A percentile compares a stretch with the other conserved stretches of the same genome.
phyloP scores from a whole-genome alignment of 805 yeast genomes.

The Schwanniomyces yamadae region DNA sequence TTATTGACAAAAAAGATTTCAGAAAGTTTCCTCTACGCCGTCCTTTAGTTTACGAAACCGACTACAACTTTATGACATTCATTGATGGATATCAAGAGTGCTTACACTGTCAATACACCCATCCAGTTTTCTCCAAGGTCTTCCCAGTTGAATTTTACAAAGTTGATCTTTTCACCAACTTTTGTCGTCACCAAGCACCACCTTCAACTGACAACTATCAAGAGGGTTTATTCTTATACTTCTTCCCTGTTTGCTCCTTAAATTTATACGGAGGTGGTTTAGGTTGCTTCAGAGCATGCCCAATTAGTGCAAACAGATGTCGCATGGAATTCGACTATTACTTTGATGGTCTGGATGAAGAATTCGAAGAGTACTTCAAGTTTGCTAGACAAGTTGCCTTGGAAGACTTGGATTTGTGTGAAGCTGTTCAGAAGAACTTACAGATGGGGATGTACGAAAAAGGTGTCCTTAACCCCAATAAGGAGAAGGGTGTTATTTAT shows the following conservation, averaged over 20 bases:
- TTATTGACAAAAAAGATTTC: neutral
- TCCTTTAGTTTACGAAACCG: constrained; percentile 2
- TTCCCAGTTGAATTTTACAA: neutral
- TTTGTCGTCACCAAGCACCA: constrained; percentile 1
- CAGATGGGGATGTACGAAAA: constrained; percentile 18
- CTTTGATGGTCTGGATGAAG: constrained; percentile 13
- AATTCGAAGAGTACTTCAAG: constrained; percentile 21
- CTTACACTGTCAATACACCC: constrained; percentile 1
- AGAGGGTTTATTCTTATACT: neutral
- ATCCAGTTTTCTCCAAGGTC: constrained; percentile 1
- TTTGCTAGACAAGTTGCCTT: constrained; percentile 30
- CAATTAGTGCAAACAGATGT: constrained; percentile 20
- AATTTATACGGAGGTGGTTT: constrained; percentile 26
- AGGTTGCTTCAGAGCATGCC: constrained; percentile 25
- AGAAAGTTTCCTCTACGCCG: neutral
- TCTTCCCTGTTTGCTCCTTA: constrained; percentile 1
- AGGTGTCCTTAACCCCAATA: constrained; percentile 25
- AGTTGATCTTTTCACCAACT: neutral
- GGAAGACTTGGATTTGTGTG: constrained; percentile 28
- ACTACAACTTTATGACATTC: constrained; percentile 1
- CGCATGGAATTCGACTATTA: constrained; percentile 30
- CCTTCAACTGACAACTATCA: neutral
- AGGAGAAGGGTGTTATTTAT: constrained; percentile 20
- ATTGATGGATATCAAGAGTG: constrained; percentile 2
- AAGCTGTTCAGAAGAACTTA: constrained; percentile 24